Conservation (phyloP, 2,329 filamentous ascomycete genomes). For the Pseudogymnoascus verrucosus region DNA sequence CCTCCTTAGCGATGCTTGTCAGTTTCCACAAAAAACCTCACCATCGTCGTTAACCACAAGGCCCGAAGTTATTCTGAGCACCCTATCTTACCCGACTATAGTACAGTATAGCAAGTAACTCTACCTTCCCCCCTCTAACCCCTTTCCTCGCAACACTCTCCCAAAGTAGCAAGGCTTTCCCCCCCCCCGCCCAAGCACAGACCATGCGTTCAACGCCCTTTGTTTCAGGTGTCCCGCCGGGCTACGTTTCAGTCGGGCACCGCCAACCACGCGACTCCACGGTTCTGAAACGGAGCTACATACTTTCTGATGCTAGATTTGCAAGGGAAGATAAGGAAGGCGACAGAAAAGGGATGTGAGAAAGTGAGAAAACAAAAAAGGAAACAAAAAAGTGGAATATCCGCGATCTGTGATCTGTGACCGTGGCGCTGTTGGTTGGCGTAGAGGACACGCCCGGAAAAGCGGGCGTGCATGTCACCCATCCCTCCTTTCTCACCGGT, state of each 20-base stretch:
- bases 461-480: background rate
- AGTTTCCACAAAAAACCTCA: background rate
- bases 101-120: background rate
- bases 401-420: background rate
- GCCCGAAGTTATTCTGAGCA: background rate
- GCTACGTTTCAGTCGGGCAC: background rate
- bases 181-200: background rate
- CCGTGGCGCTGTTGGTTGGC: background rate
- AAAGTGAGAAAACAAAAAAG: background rate
- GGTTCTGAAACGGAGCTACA: conserved; percentile 2
- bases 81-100: background rate
- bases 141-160: background rate
- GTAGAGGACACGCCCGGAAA: background rate
- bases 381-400: background rate
- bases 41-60: background rate
- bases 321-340: background rate
- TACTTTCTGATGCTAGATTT: background rate
- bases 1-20: background rate
- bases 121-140: background rate
- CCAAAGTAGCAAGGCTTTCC: background rate
- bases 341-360: background rate
- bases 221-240: background rate
- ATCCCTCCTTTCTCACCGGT: background rate
- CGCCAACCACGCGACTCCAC: background rate
- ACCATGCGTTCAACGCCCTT: background rate